These are phyloP conservation scores for Protomyces lactucae-debilis DNA, from an alignment of 1,139 yeast species.

Conservation along the genomic window DNA sequence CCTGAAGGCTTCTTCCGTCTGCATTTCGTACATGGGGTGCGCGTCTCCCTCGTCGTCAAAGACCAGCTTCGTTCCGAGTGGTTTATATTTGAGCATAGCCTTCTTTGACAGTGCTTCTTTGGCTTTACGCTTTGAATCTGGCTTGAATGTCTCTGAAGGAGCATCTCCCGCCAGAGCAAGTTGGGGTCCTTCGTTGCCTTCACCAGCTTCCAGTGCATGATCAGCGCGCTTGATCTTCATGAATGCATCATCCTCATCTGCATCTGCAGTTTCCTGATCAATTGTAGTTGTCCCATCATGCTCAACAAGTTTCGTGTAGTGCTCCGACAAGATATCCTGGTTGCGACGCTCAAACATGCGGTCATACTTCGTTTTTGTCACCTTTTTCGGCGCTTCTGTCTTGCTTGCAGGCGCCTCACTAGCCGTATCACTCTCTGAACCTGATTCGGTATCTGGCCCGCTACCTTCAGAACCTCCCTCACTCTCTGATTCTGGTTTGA, in stretches of 20 bases:
- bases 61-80: constrained; percentile 65
- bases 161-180: not conserved
- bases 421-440: constrained; percentile 56
- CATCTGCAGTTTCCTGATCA: constrained; percentile 37
- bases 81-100: constrained; percentile 56
- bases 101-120: constrained; percentile 87
- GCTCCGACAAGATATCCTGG: constrained; percentile 86
- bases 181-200: constrained; percentile 43
- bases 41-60: constrained; percentile 94
- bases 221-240: constrained; percentile 72
- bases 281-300: constrained; percentile 37
- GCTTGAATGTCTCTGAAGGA: constrained; percentile 11
- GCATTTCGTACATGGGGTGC: constrained; percentile 84
- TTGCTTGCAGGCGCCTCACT: constrained; percentile 41
- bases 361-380: constrained; percentile 80
- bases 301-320: constrained; percentile 59
- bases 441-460: constrained; percentile 41
- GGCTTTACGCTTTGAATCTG: constrained; percentile 74
- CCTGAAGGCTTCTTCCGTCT: constrained; percentile 80
- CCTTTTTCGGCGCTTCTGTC: constrained; percentile 35
- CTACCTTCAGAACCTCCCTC: not conserved
- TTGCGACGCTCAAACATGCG: constrained; percentile 93
- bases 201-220: constrained; percentile 48
- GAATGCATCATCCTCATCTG: constrained; percentile 66
- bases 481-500: constrained; percentile 46